Base-by-base conservation (phyloP, 1,284 basidiomycete genomes). In the Kwoniella shivajii region DNA sequence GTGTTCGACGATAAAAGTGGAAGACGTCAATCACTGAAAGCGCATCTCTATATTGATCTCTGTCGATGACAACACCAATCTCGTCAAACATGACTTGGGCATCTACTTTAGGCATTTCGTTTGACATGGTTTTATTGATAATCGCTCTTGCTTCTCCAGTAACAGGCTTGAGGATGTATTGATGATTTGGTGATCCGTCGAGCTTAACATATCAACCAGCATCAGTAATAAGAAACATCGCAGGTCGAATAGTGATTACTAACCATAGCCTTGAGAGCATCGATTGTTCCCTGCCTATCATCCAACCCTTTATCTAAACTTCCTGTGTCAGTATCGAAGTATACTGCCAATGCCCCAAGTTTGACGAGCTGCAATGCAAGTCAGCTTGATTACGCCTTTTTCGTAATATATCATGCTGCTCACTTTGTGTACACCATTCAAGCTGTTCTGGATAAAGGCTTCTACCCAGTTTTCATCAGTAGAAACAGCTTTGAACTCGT, bases 1-100 rank as follows among this genome's bases (percentile, higher is more conserved):
- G 88, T 65, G 91, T 90, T 52, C 96, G 86, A 45, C 88, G 84
- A 78, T 95, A 98, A 63, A 99, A 90, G 74, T 99, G 95, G 79
- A 97, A 98, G 82, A 98, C 92, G 75, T 99, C 95, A 59, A 94
- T 82, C 50, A 99, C 85, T 20, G 91, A 95, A 61, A 99, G 90
- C 13, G 85, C 86, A 76, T 99, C 93, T 44, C 92, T 86, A 75
- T 99, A 99, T 78, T 99, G 97, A 65, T 95, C 86, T 64, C 93
- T 87, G 73, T 99, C 95, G 56, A 99, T 80, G 11, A 89, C 84
- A 56, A 99, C 87, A 6, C 90, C 94, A 53, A 99, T 93, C 77
- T 98, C 92, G 68, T 97, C 88, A 73, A 99, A 99, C 18, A 89
- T 80, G 27, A 99, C 83, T 69, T 93, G 87, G 0, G 92, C 85